A percentile compares a stretch with the other conserved stretches of the same genome.
These are phyloP conservation scores for Syzygium oleosum DNA, from an alignment of 345 rosid genomes.

Conservation along the genomic window DNA sequence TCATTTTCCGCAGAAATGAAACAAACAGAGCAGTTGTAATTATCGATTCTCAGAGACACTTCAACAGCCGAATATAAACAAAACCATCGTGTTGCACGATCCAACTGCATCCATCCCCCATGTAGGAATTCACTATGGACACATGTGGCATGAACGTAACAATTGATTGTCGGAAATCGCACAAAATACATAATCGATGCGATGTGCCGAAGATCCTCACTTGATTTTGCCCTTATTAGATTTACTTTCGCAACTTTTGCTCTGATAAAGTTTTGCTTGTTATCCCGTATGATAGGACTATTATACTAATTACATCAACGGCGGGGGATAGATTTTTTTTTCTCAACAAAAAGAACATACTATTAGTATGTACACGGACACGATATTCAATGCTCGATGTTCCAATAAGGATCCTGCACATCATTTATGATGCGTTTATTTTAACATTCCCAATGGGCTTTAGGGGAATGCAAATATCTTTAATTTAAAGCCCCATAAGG, in stretches of 20 bases:
- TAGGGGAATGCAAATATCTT: too few species aligned
- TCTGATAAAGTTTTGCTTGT: neutral
- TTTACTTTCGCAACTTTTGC: neutral
- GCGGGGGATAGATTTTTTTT: too few species aligned
- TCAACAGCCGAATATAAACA: neutral
- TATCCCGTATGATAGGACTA: neutral
- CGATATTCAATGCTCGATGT: neutral
- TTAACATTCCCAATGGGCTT: too few species aligned
- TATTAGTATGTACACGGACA: neutral
- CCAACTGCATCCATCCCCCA: neutral
- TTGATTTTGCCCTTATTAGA: neutral
- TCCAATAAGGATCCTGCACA: neutral
- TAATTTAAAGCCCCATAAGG: too few species aligned
- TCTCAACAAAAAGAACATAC: neutral
- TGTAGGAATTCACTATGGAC: neutral
- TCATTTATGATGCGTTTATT: neutral
- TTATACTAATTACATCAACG: too few species aligned
- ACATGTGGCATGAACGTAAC: neutral
- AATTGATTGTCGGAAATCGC: rapidly evolving
- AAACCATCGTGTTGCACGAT: neutral
- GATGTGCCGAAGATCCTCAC: neutral
- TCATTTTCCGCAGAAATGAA: rapidly evolving
- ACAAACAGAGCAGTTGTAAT: rapidly evolving
- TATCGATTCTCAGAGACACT: neutral
- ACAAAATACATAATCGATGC: neutral